Base-by-base conservation (phyloP, 805 yeast genomes). In the Starmerella khaoyaiensis region DNA sequence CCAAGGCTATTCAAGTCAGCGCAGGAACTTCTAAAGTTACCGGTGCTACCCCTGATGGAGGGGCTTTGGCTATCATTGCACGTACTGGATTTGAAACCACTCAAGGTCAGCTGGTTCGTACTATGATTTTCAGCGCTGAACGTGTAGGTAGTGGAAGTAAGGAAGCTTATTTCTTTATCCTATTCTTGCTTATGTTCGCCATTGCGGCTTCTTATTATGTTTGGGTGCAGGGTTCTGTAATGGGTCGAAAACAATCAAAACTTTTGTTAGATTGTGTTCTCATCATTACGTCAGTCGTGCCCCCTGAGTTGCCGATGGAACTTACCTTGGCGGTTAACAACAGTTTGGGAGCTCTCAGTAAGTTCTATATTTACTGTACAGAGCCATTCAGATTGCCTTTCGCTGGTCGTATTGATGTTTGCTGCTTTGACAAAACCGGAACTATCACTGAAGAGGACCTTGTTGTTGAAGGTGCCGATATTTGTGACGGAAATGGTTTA, bases 281-380 rank as follows among this genome's bases (percentile, higher is more conserved):
- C 55, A 93, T 90, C 51, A 72, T 90, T 52, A 90, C 98, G 15
- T 86, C 97, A 35, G 98, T 90, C 46, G 98, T 90, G 28, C 98
- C 98, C 25, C 98, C 98, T 29, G 98, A 90, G 63, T 70, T 90
- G 50, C 98, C 98, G 41, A 90, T 90, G 97, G 98, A 90, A 65
- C 71, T 90, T 52, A 90, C 98, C 11, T 78, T 90, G 87, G 97
- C 98, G 42, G 98, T 90, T 28, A 90, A 90, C 61, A 70, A 80
- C 26, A 86, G 97, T 5, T 67, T 90, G 57, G 74, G 84, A 41
- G 84, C 96, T 3, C 68, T 90, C 47, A 75, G 79, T 51, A 90
- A 90, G 60, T 77, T 69, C 58, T 86, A 77, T 58, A 77, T 90
- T 45, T 90, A 79, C 65, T 90, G 98, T 67, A 90, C 98, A 29